phyloP scores from a whole-genome alignment of 2,329 filamentous ascomycete species.

The Fusarium sp. region DNA sequence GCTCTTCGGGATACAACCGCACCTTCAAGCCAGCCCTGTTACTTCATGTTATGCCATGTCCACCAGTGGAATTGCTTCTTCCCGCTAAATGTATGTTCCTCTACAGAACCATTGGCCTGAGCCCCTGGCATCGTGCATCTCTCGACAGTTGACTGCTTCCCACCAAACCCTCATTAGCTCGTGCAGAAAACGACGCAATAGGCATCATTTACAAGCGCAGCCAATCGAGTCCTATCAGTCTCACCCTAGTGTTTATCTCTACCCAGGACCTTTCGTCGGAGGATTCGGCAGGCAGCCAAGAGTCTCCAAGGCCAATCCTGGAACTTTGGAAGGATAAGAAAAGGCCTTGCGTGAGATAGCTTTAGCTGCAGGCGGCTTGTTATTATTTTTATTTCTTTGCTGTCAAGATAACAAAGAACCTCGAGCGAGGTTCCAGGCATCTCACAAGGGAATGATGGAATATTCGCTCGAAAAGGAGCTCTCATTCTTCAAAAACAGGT shows the following conservation, averaged over 20 bases:
- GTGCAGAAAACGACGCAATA: conserved; percentile 20
- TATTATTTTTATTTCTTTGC: not conserved
- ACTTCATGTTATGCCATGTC: conserved; percentile 2
- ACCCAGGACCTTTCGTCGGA: conserved; percentile 21
- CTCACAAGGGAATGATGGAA: not conserved
- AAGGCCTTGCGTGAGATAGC: conserved; percentile 18
- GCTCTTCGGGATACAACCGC: conserved; percentile 8
- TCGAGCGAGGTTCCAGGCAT: not conserved
- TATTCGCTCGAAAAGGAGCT: not conserved
- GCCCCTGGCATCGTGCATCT: conserved; percentile 33
- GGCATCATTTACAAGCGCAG: conserved; percentile 15
- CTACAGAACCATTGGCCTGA: conserved; percentile 41
- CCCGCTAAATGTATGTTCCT: conserved; percentile 10
- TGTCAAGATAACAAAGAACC: not conserved
- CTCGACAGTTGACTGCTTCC: conserved; percentile 25
- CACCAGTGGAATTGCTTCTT: not conserved
- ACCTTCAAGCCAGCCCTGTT: conserved; percentile 22
- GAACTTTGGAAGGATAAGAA: conserved; percentile 27
- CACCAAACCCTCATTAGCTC: conserved; percentile 19
- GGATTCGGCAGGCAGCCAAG: conserved; percentile 12
- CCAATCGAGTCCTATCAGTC: conserved; percentile 18
- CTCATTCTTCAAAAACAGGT: too few relatives aligned
- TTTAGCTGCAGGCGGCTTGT: conserved; percentile 5
- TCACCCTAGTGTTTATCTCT: conserved; percentile 28
- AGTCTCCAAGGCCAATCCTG: conserved; percentile 6